A percentile compares a stretch with the other conserved stretches of the same genome.
phyloP scores from a whole-genome alignment of 208 protist species.

The Crithidia bombi region DNA sequence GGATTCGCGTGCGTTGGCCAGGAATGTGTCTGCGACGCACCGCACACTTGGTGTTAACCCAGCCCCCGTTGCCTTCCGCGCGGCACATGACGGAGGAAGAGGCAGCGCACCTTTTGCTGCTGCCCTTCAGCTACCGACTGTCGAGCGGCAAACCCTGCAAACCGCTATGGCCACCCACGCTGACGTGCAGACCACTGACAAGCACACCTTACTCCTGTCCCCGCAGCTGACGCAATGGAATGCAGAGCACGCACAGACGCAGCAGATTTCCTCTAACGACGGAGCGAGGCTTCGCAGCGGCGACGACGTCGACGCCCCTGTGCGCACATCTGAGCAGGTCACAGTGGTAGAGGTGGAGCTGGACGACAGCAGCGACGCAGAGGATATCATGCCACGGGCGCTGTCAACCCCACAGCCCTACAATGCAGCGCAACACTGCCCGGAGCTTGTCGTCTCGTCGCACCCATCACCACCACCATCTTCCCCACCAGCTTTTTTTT shows the following conservation, averaged over 20 bases:
- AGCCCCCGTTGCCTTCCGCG: not conserved
- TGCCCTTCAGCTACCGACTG: too few relatives aligned
- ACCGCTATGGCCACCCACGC: not conserved
- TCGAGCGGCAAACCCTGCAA: not conserved
- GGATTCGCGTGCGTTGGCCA: not conserved
- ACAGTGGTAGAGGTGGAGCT: constrained; percentile 34
- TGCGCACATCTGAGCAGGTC: not conserved
- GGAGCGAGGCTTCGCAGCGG: too few relatives aligned
- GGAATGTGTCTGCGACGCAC: not conserved
- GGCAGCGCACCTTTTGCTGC: not conserved
- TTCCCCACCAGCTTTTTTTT: not conserved
- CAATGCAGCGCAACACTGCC: not conserved
- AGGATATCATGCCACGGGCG: not conserved
- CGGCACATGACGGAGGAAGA: not conserved
- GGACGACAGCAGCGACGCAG: constrained; percentile 9
- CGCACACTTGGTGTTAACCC: constrained; percentile 13
- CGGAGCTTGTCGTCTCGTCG: not conserved
- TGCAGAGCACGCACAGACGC: not conserved
- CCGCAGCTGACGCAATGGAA: not conserved
- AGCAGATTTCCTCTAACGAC: not conserved
- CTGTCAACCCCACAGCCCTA: not conserved
- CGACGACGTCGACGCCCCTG: not conserved
- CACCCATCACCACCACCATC: constrained; percentile 1
- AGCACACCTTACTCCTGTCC: not conserved
- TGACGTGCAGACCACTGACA: not conserved